Conservation (phyloP, 208 protist species). For the Lotmaria passim region DNA sequence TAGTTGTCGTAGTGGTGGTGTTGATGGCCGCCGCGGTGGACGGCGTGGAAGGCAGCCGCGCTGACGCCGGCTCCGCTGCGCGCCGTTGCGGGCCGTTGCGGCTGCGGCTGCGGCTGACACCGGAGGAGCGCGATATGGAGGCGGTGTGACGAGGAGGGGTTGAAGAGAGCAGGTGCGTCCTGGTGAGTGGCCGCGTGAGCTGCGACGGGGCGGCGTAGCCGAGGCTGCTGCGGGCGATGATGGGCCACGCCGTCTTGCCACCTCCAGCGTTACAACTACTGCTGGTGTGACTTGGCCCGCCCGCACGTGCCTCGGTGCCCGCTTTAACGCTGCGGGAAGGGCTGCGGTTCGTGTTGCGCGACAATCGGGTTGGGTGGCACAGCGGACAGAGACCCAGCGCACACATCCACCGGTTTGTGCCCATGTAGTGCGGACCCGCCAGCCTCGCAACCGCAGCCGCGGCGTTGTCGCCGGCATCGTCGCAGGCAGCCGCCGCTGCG, state of each 20-base stretch:
- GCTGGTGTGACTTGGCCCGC: not conserved
- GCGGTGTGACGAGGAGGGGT: not conserved
- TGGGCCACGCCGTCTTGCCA: constrained; percentile 17
- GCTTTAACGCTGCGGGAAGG: not conserved
- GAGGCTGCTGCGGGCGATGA: constrained; percentile 10
- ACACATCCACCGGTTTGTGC: constrained; percentile 32
- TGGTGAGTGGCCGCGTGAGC: not conserved
- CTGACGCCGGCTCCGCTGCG: not conserved
- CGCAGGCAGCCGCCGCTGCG: not conserved
- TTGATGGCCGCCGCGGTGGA: not conserved
- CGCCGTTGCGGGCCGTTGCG: not conserved
- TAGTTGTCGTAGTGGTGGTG: not conserved
- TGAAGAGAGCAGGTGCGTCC: not conserved
- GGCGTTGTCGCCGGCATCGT: too few species aligned
- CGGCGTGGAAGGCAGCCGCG: not conserved
- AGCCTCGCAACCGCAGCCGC: too few species aligned
- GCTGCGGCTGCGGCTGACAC: not conserved
- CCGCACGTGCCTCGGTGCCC: not conserved
- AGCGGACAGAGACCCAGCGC: constrained; percentile 27
- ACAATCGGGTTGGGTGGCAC: constrained; percentile 20
- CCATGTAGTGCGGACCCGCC: constrained; percentile 22
- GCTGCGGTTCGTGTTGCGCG: not conserved
- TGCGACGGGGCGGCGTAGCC: constrained; percentile 25
- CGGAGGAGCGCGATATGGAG: not conserved
- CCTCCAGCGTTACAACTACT: not conserved